Evolutionary conservation across 1,284 basidiomycete genomes (phyloP), one percentile per base, ranked within the genome.

Genomic region (Phellinidium pouzarii): DNA sequence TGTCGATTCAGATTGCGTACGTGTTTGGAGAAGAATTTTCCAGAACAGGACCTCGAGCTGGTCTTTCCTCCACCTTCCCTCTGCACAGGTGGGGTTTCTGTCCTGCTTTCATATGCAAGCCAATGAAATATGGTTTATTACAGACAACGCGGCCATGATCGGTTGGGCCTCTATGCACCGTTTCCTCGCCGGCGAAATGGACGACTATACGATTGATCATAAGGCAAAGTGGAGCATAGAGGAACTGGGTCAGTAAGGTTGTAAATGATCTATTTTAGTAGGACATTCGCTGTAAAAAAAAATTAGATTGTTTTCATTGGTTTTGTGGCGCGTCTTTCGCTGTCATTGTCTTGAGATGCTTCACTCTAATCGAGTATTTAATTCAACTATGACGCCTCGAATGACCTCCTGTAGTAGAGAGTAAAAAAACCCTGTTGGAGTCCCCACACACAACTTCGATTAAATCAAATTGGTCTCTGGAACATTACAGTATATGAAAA

Each of bases 111-210:
- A 47, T 36, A 20, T n/a, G 20, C 27, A 9, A n/a, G 26, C 19
- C 61, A 27, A 36, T 40, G 47, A 56, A 3, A 55, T 17, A 20
- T 22, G 25, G 17, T 43, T 51, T 20, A 7, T 53, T 14, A n/a
- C 58, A 92, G 94, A 96, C 61, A 97, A 96, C 64, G 94, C 94
- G 0, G 93, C 82, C 1, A 97, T 97, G 94, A 90, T 97, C 58
- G 94, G 78, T 1, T 94, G 87, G 87, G 85, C 91, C 4, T 84
- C 89, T 0, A 85, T 94, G 75, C 69, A 87, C 58, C 79, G 91
- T 9, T 86, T 95, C 57, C 72, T 85, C n/a, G 70, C 69, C 0
- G 71, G 70, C 2, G 78, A 84, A 58, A 69, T 74, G 38, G 93
- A 96, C 59, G 73, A 72, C 25, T 90, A 81, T 64, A 73, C 70